Base-by-base conservation (phyloP, 169 alveolate genomes). In the Eimeria acervulina region DNA sequence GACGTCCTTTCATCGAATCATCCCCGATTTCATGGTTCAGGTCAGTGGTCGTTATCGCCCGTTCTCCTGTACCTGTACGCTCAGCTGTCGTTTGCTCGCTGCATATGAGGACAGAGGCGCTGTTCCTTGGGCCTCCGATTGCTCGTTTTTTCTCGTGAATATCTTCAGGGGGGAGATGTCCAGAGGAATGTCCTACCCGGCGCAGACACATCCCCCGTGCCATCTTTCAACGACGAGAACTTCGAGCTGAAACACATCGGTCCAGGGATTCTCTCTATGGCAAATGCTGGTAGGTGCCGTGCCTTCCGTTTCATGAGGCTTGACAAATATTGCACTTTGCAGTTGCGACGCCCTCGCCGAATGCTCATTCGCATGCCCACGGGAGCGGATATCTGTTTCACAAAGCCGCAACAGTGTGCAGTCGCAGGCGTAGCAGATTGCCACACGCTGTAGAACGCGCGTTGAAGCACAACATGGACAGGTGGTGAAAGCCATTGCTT, bases 181-280 rank as follows among this genome's bases (percentile, higher is more conserved):
- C 99, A 99, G 76, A 99, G 99, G 21, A 99, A 90, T 40, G 95
- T 83, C 52, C 88, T 97, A 51, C 94, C 96, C 13, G 97, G 97
- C 31, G 99, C 99, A 59, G 97, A 97, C 90, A 97, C 98, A 61
- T 97, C 97, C 51, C 98, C 98, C 98, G 99, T 99, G 1, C 97
- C 97, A 59, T 99, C 98, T 68, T 99, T 99, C 96, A 97, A 98
- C 38, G 99, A 99, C 96, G 99, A 99, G 98, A 98, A 98, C 97
- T 99, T 99, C 97, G 95, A 81, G 61, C 94, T 98, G 95, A 98
- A 98, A 96, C 99, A 99, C 97, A 98, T 96, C 55, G 97, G 97
- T 70, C 98, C 99, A 17, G 99, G 99, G 33, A 90, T 99, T 52
- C 97, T 99, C 87, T 99, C 99, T 21, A 99, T 99, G 99, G 99